Conservation (phyloP, 2,329 filamentous ascomycete genomes). For the Pleomassaria siparia region DNA sequence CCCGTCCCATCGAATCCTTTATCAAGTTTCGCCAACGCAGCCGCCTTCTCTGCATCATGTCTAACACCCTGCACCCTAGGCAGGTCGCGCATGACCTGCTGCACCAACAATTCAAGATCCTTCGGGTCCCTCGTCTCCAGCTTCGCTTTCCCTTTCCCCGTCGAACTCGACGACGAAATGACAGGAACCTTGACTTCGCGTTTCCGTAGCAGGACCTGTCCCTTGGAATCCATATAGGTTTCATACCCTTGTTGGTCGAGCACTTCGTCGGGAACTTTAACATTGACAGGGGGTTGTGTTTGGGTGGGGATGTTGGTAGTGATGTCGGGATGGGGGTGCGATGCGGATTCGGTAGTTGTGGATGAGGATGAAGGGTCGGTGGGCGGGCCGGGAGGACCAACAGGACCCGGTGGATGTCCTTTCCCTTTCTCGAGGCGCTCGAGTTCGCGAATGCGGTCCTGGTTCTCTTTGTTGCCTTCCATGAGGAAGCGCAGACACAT, state of each 20-base stretch:
- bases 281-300: constrained; percentile 21
- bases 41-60: constrained; percentile 46
- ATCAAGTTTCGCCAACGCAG: constrained; percentile 51
- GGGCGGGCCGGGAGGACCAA: constrained; percentile 8
- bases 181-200: constrained; percentile 34
- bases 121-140: constrained; percentile 45
- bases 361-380: background rate
- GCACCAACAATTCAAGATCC: constrained; percentile 47
- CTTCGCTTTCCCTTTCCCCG: constrained; percentile 30
- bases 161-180: background rate
- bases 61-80: constrained; percentile 42
- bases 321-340: background rate
- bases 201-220: constrained; percentile 50
- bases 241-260: constrained; percentile 53
- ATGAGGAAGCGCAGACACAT: constrained; percentile 60
- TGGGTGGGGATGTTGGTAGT: constrained; percentile 8
- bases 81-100: constrained; percentile 50
- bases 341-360: background rate
- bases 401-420: no score
- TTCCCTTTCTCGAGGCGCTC: constrained; percentile 34
- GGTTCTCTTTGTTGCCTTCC: constrained; percentile 73
- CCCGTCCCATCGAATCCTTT: constrained; percentile 36
- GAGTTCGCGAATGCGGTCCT: constrained; percentile 69
- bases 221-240: constrained; percentile 53
- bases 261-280: constrained; percentile 50